Base-by-base conservation (phyloP, 73 alveolate genomes). In the Stentor roeselii region DNA sequence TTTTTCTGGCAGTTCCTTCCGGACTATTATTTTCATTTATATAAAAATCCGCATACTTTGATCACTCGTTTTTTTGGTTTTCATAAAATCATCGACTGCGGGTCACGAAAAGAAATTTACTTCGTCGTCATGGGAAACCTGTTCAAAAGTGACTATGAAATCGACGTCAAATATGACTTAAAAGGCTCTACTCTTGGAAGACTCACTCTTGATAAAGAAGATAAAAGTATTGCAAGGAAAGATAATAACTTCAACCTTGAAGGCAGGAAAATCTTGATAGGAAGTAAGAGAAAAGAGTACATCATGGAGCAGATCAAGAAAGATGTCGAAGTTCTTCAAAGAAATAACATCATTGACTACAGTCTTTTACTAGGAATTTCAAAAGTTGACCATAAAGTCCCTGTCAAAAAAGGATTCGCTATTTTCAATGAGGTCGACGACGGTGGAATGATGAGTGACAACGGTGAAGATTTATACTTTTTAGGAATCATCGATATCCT, bases 401-500 rank as follows among this genome's bases (percentile, higher is more conserved):
- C 31, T 15, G 2, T n/a, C 74, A 2, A 31, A 58, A 2, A 2
- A 0, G 15, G 74, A 58, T n/a, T 58, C 74, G 3, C 15, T 58
- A 87, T 92, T 0, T 90, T 90, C 75, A 84, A 27, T 61, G 93
- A 90, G 78, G 78, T 78, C n/a, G 67, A 84, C 15, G 96, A 87
- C n/a, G 93, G 93, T 35, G 99, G 99, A 6, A 90, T 95, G 59
- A 74, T 83, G 3, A 80, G 92, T 30, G 60, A 67, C 39, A 90
- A 88, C 76, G 84, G 88, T 11, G 86, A 86, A 59, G 78, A 87
- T 59, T 82, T 95, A 37, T 92, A 91, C 78, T 93, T 91, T 84
- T 84, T 91, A 40, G 99, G 99, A 0, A 88, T 95, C 3, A 95
- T 95, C n/a, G 99, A 95, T 84, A 95, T 95, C 39, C 91, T 95